Conservation (phyloP, 305 asterid species). For the Coffea humblotiana region DNA sequence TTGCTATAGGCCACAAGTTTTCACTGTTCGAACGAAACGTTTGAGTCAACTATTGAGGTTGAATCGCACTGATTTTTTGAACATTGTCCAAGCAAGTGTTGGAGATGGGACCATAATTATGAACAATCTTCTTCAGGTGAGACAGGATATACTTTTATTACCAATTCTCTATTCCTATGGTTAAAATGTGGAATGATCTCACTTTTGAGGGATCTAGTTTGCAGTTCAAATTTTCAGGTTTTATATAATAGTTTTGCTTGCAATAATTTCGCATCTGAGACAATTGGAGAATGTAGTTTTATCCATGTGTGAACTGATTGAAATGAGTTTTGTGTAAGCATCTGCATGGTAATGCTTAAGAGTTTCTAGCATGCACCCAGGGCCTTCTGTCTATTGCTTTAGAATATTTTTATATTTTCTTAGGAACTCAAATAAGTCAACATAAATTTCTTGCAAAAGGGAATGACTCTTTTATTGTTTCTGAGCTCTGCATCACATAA, state of each 20-base stretch:
- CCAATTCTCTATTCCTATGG: background rate
- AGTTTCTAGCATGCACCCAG: background rate
- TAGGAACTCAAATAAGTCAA: background rate
- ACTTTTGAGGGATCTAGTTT: background rate
- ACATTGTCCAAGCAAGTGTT: slow-evolving; percentile 68
- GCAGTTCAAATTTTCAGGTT: background rate
- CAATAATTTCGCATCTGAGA: background rate
- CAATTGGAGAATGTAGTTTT: background rate
- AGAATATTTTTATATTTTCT: background rate
- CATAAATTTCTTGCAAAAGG: background rate
- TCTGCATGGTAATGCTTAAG: background rate
- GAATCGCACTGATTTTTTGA: slow-evolving; percentile 63
- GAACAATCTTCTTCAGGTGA: slow-evolving; percentile 82
- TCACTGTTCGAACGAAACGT: slow-evolving; percentile 70
- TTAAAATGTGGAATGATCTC: background rate
- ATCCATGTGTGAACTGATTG: background rate
- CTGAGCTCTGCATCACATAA: background rate
- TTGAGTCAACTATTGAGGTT: slow-evolving; percentile 72
- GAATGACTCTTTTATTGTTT: background rate
- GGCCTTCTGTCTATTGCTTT: background rate
- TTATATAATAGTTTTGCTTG: background rate
- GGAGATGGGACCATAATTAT: slow-evolving; percentile 79
- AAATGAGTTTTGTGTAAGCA: background rate
- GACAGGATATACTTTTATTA: background rate
- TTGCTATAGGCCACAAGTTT: slow-evolving; percentile 75